phyloP scores from a whole-genome alignment of 2,329 filamentous ascomycete genomes.

The Talaromyces islandicus region DNA sequence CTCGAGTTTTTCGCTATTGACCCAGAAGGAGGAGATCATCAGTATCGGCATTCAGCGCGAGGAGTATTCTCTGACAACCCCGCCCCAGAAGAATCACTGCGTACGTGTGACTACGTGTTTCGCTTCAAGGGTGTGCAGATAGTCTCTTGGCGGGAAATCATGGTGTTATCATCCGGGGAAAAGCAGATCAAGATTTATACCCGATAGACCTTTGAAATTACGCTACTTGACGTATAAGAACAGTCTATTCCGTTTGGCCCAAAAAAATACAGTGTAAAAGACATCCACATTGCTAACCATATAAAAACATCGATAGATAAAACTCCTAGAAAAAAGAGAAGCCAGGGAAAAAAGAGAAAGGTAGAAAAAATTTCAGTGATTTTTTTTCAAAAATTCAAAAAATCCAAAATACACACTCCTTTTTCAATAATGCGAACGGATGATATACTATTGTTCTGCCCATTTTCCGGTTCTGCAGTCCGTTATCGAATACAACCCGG shows the following conservation, averaged over 20 bases:
- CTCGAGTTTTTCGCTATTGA: background rate
- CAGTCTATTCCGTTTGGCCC: background rate
- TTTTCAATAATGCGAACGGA: background rate
- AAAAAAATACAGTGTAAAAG: background rate
- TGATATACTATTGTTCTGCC: background rate
- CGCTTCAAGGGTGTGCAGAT: slow-evolving; percentile 23
- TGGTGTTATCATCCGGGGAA: background rate
- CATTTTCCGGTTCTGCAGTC: no score
- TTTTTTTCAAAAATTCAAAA: background rate
- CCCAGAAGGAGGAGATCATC: background rate
- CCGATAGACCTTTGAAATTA: background rate
- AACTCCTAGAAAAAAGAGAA: background rate
- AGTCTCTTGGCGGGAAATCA: slow-evolving; percentile 17
- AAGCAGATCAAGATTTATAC: slow-evolving; percentile 1
- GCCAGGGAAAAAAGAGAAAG: no score
- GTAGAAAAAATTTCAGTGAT: background rate
- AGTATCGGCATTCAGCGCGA: slow-evolving; percentile 3
- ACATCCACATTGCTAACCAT: background rate
- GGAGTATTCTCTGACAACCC: background rate
- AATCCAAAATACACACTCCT: background rate
- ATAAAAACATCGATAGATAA: background rate
- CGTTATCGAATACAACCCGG: background rate
- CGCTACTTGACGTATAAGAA: background rate
- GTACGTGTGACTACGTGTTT: slow-evolving; percentile 18
- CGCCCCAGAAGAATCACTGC: background rate